Conservation (phyloP, 2,329 filamentous ascomycete genomes). For the Clarireedia homoeocarpa region DNA sequence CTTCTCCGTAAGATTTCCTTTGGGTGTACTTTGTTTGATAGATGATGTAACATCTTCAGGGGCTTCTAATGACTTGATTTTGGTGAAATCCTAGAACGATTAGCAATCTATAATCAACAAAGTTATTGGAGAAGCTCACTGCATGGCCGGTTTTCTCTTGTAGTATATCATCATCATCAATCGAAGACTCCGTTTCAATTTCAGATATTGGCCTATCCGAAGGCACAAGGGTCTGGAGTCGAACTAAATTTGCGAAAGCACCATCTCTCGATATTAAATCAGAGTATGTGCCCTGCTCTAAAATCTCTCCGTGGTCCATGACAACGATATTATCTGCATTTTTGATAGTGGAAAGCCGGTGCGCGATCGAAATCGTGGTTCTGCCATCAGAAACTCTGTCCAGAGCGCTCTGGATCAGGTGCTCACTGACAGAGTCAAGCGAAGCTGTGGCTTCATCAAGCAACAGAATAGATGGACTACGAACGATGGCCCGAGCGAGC, state of each 20-base stretch:
- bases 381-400: constrained; percentile 74
- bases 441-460: constrained; percentile 55
- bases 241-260: constrained; percentile 17
- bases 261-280: constrained; percentile 56
- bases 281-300: constrained; percentile 69
- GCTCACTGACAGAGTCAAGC: constrained; percentile 79
- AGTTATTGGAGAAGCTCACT: background rate
- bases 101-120: background rate
- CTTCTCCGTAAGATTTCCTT: background rate
- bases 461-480: constrained; percentile 48
- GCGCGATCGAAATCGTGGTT: constrained; percentile 88
- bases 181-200: background rate
- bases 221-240: background rate
- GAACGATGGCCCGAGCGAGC: constrained; percentile 52
- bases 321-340: constrained; percentile 82
- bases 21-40: background rate
- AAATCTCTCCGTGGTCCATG: constrained; percentile 64
- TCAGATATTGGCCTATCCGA: background rate
- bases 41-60: background rate
- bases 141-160: background rate
- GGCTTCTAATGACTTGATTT: background rate
- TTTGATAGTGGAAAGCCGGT: constrained; percentile 82
- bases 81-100: background rate
- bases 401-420: constrained; percentile 80
- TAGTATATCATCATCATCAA: background rate